Conservation (phyloP, 2,329 filamentous ascomycete species). For the Aspergillus pseudoviridinutans region DNA sequence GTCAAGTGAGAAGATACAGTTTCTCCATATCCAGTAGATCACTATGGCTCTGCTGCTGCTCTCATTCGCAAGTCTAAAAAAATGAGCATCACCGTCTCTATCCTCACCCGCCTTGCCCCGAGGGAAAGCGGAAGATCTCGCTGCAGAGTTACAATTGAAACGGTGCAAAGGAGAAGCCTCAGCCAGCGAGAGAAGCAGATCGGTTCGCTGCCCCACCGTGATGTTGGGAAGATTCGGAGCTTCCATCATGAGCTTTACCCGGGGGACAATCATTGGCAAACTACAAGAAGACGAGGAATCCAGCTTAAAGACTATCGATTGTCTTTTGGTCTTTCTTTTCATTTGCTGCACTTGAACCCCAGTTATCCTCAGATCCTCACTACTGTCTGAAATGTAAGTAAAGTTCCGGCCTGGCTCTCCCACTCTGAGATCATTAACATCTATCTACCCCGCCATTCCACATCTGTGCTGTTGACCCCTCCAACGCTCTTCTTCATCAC, state of each 20-base stretch:
- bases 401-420: not conserved
- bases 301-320: not conserved
- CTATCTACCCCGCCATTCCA: constrained; percentile 1
- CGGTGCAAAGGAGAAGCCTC: constrained; percentile 23
- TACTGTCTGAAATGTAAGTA: not conserved
- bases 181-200: constrained; percentile 26
- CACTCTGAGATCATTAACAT: not conserved
- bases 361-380: not conserved
- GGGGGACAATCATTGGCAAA: constrained; percentile 12
- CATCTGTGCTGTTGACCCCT: not conserved
- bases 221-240: constrained; percentile 38
- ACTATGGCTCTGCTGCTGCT: not conserved
- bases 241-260: constrained; percentile 25
- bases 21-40: not conserved
- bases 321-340: constrained; percentile 4
- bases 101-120: constrained; percentile 27
- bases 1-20: not conserved
- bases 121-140: constrained; percentile 38
- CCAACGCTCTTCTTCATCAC: not conserved
- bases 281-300: not conserved
- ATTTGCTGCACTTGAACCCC: not conserved
- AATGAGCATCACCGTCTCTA: constrained; percentile 8
- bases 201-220: constrained; percentile 31
- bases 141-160: constrained; percentile 18
- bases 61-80: not conserved